These are phyloP conservation scores for Cyberlindnera euphorbiae DNA, from an alignment of 805 yeast species.

Conservation along the genomic window DNA sequence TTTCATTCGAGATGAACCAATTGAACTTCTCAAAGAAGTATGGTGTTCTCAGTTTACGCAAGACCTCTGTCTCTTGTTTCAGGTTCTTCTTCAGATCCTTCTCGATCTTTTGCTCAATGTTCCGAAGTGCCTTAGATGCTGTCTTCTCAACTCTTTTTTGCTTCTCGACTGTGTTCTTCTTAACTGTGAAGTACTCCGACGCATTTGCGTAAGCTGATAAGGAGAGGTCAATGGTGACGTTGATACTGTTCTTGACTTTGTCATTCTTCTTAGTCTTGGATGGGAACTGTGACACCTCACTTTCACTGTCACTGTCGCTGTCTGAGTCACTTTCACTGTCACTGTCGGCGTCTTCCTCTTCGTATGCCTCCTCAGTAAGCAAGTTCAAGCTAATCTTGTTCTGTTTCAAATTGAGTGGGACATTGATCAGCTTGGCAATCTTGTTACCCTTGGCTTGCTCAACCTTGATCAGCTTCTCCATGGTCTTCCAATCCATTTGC, in stretches of 20 bases:
- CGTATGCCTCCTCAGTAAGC: slow-evolving; percentile 40
- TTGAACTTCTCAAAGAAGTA: slow-evolving; percentile 91
- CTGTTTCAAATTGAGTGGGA: slow-evolving; percentile 66
- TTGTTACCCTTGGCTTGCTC: slow-evolving; percentile 65
- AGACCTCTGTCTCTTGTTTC: slow-evolving; percentile 49
- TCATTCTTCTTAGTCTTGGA: slow-evolving; percentile 8
- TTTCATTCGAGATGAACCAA: slow-evolving; percentile 93
- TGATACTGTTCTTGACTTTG: slow-evolving; percentile 29
- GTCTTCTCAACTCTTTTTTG: slow-evolving; percentile 76
- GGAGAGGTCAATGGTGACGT: slow-evolving; percentile 61
- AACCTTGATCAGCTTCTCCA: slow-evolving; percentile 64
- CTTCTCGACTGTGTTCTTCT: slow-evolving; percentile 70
- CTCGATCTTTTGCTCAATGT: slow-evolving; percentile 73
- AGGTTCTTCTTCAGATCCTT: slow-evolving; percentile 64
- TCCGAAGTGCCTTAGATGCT: slow-evolving; percentile 71
- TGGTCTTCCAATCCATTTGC: slow-evolving; percentile 92
- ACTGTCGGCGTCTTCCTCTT: slow-evolving; percentile 31
- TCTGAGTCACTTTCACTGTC: slow-evolving; percentile 22
- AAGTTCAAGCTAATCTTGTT: slow-evolving; percentile 59
- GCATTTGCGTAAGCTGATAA: slow-evolving; percentile 89
- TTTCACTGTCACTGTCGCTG: slow-evolving; percentile 10
- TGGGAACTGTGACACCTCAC: slow-evolving; percentile 6
- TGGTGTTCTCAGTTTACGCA: slow-evolving; percentile 61
- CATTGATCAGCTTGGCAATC: slow-evolving; percentile 55
- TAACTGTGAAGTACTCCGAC: slow-evolving; percentile 69